A percentile compares a stretch with the other conserved stretches of the same genome.
Evolutionary conservation across 1,284 basidiomycete genomes (phyloP).

Genomic region (Moesziomyces sp.): DNA sequence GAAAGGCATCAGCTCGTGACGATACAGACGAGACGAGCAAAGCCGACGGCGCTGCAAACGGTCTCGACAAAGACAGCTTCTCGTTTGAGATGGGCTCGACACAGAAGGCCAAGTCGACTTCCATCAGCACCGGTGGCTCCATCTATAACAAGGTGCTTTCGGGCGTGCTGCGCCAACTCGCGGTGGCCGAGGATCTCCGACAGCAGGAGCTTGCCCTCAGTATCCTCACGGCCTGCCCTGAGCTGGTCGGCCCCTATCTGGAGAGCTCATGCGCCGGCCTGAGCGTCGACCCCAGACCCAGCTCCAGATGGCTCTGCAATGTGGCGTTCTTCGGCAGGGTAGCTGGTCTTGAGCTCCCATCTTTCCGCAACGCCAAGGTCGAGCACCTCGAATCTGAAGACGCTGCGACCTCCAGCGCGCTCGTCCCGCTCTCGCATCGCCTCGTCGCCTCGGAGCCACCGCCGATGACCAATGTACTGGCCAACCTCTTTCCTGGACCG

Average conservation of each 20-base stretch:
- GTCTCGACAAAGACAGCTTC: conserved; percentile 41
- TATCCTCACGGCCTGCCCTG: conserved; percentile 83
- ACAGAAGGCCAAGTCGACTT: conserved; percentile 62
- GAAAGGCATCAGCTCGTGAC: conserved; percentile 10
- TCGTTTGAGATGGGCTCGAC: conserved; percentile 67
- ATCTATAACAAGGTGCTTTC: conserved; percentile 87
- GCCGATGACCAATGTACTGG: conserved; percentile 75
- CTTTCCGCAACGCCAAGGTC: conserved; percentile 68
- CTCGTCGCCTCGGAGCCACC: conserved; percentile 75
- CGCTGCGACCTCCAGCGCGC: conserved; percentile 46
- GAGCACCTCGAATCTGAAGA: conserved; percentile 72
- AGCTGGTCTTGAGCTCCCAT: conserved; percentile 79
- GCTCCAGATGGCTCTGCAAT: conserved; percentile 88
- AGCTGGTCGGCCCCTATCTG: conserved; percentile 80
- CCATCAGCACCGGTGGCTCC: conserved; percentile 9
- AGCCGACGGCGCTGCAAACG: conserved; percentile 6
- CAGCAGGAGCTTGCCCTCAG: conserved; percentile 84
- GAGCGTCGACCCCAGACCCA: conserved; percentile 86
- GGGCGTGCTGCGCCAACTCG: conserved; percentile 78
- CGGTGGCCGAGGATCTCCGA: conserved; percentile 84
- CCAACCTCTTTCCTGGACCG: conserved; percentile 46
- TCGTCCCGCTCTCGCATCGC: conserved; percentile 63
- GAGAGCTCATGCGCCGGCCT: conserved; percentile 70
- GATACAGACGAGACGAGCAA: conserved; percentile 22
- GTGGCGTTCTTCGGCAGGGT: conserved; percentile 82